Conservation (phyloP, 2,329 filamentous ascomycete species). For the Hymenoscyphus scutula region DNA sequence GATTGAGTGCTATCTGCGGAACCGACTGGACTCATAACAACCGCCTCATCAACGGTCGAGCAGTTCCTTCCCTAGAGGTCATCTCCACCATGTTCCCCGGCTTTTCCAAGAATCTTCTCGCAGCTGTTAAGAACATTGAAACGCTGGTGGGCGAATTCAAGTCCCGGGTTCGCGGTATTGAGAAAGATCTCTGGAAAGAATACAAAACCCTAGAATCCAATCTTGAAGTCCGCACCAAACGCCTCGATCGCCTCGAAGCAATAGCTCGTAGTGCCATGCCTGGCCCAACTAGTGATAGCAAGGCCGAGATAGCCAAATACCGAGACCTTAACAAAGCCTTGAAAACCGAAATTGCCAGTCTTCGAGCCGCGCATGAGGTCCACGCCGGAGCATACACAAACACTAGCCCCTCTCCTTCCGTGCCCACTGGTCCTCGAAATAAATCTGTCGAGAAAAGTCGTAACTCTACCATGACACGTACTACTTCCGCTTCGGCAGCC, state of each 20-base stretch:
- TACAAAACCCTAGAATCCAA: conserved; percentile 83
- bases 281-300: conserved; percentile 26
- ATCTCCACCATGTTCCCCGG: conserved; percentile 81
- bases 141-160: conserved; percentile 75
- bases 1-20: conserved; percentile 80
- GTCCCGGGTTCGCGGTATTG: conserved; percentile 76
- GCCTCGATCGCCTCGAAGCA: conserved; percentile 82
- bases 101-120: conserved; percentile 85
- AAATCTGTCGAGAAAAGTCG: conserved; percentile 27
- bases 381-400: conserved; percentile 39
- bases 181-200: conserved; percentile 85
- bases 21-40: conserved; percentile 90
- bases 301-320: conserved; percentile 56
- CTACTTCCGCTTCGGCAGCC: conserved; percentile 46
- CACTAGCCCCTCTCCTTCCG: conserved; percentile 38
- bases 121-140: conserved; percentile 85
- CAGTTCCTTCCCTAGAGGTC: conserved; percentile 77
- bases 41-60: conserved; percentile 81
- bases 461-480: conserved; percentile 49
- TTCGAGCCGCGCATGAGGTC: conserved; percentile 55
- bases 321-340: conserved; percentile 62
- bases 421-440: conserved; percentile 36
- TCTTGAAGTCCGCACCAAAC: conserved; percentile 76
- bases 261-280: conserved; percentile 67
- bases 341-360: conserved; percentile 66